Percentiles rank a stretch among this genome's conserved stretches.
Conservation (phyloP, 2,329 filamentous ascomycete genomes). For the Fusarium newnesense region DNA sequence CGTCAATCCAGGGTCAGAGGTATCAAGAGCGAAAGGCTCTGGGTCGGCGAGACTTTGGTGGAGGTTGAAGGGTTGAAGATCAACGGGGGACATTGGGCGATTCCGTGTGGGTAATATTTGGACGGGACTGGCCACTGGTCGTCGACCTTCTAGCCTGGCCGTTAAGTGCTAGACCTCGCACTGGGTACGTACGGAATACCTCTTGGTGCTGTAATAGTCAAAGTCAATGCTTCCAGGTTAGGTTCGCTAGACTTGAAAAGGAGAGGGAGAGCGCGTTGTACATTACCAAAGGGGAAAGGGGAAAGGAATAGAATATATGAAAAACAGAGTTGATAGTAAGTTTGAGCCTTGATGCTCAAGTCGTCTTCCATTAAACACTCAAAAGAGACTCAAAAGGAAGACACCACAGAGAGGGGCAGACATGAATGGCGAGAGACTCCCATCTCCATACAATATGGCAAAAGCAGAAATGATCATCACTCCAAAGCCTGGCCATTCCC, state of each 20-base stretch:
- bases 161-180: constrained; percentile 14
- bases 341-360: neutral
- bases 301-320: too few relatives aligned
- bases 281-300: neutral
- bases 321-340: neutral
- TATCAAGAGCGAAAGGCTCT: constrained; percentile 42
- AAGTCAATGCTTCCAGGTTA: constrained; percentile 19
- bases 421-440: constrained; percentile 26
- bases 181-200: constrained; percentile 31
- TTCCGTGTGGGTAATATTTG: constrained; percentile 44
- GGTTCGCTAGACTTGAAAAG: constrained; percentile 1
- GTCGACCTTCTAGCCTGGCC: neutral
- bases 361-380: neutral
- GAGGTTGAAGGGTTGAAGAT: constrained; percentile 46
- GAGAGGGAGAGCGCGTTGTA: constrained; percentile 1
- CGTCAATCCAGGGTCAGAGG: constrained; percentile 60
- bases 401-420: constrained; percentile 31
- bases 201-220: neutral
- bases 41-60: constrained; percentile 44
- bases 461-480: constrained; percentile 28
- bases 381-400: constrained; percentile 1
- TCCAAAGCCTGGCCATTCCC: neutral
- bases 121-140: constrained; percentile 13
- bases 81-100: constrained; percentile 45
- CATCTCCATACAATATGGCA: constrained; percentile 21